phyloP scores from a whole-genome alignment of 352 stramenopile genomes.

The Thalassiosira sp. region DNA sequence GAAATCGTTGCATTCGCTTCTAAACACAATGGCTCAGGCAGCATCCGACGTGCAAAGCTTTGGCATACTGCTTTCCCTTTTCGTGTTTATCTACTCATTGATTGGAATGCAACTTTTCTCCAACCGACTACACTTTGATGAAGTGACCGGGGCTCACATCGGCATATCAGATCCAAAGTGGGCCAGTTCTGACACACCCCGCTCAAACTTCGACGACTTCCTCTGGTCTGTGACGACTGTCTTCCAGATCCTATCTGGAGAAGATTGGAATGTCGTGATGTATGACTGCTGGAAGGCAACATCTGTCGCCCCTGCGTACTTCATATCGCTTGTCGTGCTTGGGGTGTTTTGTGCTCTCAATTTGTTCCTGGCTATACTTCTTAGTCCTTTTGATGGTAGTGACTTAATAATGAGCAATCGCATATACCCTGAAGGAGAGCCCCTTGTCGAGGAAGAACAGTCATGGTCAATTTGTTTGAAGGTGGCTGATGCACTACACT shows the following conservation, averaged over 20 bases:
- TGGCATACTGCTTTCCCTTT: constrained; percentile 91
- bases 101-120: constrained; percentile 92
- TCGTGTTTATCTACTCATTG: constrained; percentile 94
- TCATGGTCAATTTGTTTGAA: background rate
- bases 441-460: background rate
- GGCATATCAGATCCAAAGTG: constrained; percentile 82
- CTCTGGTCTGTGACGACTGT: constrained; percentile 86
- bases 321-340: constrained; percentile 84
- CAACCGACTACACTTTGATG: constrained; percentile 92
- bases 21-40: constrained; percentile 88
- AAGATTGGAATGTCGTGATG: constrained; percentile 95
- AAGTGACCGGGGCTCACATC: constrained; percentile 66
- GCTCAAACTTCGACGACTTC: constrained; percentile 89
- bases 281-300: constrained; percentile 89
- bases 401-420: constrained; percentile 18
- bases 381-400: constrained; percentile 87
- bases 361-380: constrained; percentile 90
- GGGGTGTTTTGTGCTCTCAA: constrained; percentile 92
- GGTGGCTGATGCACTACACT: background rate
- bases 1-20: constrained; percentile 89
- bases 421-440: constrained; percentile 28
- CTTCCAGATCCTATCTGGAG: constrained; percentile 92
- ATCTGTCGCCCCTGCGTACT: constrained; percentile 82
- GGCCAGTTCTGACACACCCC: constrained; percentile 40
- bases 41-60: constrained; percentile 94